Percentiles rank a stretch among this genome's conserved stretches.
Conservation (phyloP, 495 filamentous ascomycete species). For the Talaromyces trachyspermus region DNA sequence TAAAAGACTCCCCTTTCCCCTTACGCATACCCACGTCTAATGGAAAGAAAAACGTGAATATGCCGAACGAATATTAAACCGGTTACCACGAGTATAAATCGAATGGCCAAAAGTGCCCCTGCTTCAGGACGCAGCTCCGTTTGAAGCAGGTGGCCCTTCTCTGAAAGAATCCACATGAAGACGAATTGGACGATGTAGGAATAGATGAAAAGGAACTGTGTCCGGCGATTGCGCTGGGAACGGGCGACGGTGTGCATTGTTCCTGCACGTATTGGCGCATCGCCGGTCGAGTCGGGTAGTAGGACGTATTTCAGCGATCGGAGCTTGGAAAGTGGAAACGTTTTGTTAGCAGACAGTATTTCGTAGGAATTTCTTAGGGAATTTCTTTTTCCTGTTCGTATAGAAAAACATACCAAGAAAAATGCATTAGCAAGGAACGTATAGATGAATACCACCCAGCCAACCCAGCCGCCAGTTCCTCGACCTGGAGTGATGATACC, state of each 20-base stretch:
- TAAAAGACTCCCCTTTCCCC: no score
- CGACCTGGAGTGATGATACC: slow-evolving; percentile 68
- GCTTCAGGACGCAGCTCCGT: neutral
- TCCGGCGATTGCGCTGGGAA: slow-evolving; percentile 79
- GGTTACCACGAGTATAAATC: neutral
- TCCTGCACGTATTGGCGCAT: slow-evolving; percentile 51
- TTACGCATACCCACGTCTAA: no score
- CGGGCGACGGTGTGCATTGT: slow-evolving; percentile 73
- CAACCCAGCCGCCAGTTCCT: slow-evolving; percentile 77
- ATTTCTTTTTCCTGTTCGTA: no score
- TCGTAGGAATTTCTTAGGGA: no score
- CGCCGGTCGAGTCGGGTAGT: slow-evolving; percentile 70
- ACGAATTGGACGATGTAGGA: slow-evolving; percentile 87
- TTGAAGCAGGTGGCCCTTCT: slow-evolving; percentile 28
- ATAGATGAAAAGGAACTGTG: slow-evolving; percentile 93
- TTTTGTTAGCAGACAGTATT: neutral
- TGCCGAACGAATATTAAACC: neutral
- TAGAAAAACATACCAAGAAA: slow-evolving; percentile 63
- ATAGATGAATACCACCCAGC: slow-evolving; percentile 84
- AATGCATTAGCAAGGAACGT: slow-evolving; percentile 91
- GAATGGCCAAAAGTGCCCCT: neutral
- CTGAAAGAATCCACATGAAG: slow-evolving; percentile 89
- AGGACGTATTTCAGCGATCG: slow-evolving; percentile 93
- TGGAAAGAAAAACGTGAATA: no score
- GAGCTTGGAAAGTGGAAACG: no score